Evolutionary conservation across 2,329 filamentous ascomycete species (phyloP).

Genomic region (Ceratocystis ficicola): DNA sequence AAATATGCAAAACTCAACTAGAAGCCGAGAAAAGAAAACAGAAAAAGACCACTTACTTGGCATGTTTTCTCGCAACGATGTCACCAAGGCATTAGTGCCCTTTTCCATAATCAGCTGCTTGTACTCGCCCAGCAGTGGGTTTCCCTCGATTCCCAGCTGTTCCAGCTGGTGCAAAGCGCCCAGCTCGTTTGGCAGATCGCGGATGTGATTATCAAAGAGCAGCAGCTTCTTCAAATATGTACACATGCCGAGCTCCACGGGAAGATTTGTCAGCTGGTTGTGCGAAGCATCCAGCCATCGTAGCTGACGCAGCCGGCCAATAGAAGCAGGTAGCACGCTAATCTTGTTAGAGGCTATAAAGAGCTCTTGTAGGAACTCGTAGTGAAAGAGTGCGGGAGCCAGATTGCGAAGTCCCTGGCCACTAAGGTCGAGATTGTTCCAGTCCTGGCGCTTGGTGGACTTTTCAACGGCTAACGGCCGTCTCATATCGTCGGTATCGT

Average conservation of each 20-base stretch:
- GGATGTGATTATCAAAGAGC: slow-evolving; percentile 82
- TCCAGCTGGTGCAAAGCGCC: slow-evolving; percentile 83
- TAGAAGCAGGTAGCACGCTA: slow-evolving; percentile 60
- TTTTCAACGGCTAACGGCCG: slow-evolving; percentile 55
- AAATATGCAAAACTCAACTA: neutral
- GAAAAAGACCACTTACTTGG: slow-evolving; percentile 52
- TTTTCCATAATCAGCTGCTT: slow-evolving; percentile 77
- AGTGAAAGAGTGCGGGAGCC: slow-evolving; percentile 67
- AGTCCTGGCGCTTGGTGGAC: slow-evolving; percentile 61
- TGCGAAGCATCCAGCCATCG: slow-evolving; percentile 76
- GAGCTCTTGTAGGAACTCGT: slow-evolving; percentile 79
- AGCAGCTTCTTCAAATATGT: slow-evolving; percentile 77
- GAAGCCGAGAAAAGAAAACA: neutral
- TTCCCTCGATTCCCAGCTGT: slow-evolving; percentile 82
- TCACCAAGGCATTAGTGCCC: slow-evolving; percentile 75
- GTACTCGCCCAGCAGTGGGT: slow-evolving; percentile 63
- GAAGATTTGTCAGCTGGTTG: slow-evolving; percentile 72
- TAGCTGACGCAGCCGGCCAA: slow-evolving; percentile 71
- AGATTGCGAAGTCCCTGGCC: slow-evolving; percentile 88
- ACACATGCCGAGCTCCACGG: slow-evolving; percentile 91
- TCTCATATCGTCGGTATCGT: slow-evolving; percentile 46
- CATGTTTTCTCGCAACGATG: slow-evolving; percentile 68
- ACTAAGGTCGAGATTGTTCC: slow-evolving; percentile 87
- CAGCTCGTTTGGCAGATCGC: slow-evolving; percentile 69
- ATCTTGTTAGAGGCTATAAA: slow-evolving; percentile 93